Conservation (phyloP, 2,329 filamentous ascomycete species). For the Hortaea werneckii region DNA sequence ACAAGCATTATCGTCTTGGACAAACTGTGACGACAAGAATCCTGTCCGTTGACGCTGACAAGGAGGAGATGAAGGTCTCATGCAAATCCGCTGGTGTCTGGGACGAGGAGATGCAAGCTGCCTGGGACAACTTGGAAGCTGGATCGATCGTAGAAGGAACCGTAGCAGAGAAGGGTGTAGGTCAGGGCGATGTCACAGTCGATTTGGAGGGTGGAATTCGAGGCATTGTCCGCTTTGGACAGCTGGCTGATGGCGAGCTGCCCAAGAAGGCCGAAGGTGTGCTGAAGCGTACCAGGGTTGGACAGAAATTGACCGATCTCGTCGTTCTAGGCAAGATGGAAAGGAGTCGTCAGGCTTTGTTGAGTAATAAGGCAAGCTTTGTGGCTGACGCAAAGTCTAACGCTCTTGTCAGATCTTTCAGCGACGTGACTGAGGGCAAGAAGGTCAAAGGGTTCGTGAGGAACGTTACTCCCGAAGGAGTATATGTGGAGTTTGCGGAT, state of each 20-base stretch:
- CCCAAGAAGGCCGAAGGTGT: slow-evolving; percentile 73
- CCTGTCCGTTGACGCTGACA: slow-evolving; percentile 64
- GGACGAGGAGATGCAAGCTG: slow-evolving; percentile 62
- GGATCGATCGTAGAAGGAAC: slow-evolving; percentile 68
- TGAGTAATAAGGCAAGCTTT: slow-evolving; percentile 77
- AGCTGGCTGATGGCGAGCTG: slow-evolving; percentile 74
- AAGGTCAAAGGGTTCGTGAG: slow-evolving; percentile 70
- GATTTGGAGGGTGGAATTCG: slow-evolving; percentile 68
- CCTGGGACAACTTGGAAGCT: slow-evolving; percentile 61
- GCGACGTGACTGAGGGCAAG: slow-evolving; percentile 59
- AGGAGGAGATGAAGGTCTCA: slow-evolving; percentile 68
- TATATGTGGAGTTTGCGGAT: slow-evolving; percentile 82
- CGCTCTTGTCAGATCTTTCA: slow-evolving; percentile 61
- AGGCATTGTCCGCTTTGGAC: slow-evolving; percentile 64
- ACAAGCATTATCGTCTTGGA: slow-evolving; percentile 77
- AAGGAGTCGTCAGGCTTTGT: slow-evolving; percentile 60
- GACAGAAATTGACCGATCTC: slow-evolving; percentile 72
- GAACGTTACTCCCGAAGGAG: slow-evolving; percentile 69
- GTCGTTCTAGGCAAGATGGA: slow-evolving; percentile 79
- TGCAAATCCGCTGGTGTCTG: slow-evolving; percentile 83
- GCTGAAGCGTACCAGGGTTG: slow-evolving; percentile 72
- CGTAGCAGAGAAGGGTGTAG: slow-evolving; percentile 38
- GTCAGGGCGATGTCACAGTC: slow-evolving; percentile 42
- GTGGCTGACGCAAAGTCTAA: slow-evolving; percentile 63
- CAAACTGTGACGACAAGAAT: slow-evolving; percentile 88